Conservation (phyloP, 257 asterid genomes). For the Nicotiana tomentosiformis region DNA sequence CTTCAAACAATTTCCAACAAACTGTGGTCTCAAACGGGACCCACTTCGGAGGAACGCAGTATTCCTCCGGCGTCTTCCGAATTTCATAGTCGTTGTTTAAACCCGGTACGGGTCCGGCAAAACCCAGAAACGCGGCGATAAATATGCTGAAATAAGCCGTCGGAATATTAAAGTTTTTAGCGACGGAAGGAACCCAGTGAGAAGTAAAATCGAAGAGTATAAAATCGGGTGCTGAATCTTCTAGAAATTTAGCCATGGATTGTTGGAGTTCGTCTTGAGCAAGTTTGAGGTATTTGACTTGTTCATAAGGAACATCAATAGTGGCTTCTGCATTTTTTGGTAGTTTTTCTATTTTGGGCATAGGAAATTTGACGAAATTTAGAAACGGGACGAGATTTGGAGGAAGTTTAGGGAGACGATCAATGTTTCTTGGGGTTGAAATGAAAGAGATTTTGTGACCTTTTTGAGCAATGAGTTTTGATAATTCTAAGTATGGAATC, state of each 20-base stretch:
- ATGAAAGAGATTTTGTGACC: conserved; percentile 46
- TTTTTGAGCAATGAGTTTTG: conserved; percentile 38
- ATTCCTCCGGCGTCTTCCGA: conserved; percentile 26
- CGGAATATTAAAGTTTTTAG: conserved; percentile 12
- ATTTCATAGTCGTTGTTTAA: background rate
- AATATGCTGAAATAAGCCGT: conserved; percentile 18
- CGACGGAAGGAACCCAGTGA: conserved; percentile 21
- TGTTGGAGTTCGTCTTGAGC: conserved; percentile 26
- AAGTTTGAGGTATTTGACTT: conserved; percentile 29
- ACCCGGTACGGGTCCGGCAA: background rate
- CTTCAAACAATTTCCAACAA: conserved; percentile 17
- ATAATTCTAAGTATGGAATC: conserved; percentile 37
- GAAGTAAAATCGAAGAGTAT: conserved; percentile 22
- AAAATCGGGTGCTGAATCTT: conserved; percentile 23
- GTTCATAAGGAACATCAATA: conserved; percentile 13
- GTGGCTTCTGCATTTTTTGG: conserved; percentile 30
- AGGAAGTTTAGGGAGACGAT: conserved; percentile 50
- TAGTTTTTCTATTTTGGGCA: conserved; percentile 21
- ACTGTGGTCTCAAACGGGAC: conserved; percentile 23
- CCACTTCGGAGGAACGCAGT: conserved; percentile 22
- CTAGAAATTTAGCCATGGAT: conserved; percentile 13
- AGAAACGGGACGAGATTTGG: conserved; percentile 20
- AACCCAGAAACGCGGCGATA: conserved; percentile 8
- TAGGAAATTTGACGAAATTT: conserved; percentile 26
- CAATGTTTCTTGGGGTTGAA: conserved; percentile 47